phyloP scores from a whole-genome alignment of 2,329 filamentous ascomycete species.

The Monosporascus ibericus region DNA sequence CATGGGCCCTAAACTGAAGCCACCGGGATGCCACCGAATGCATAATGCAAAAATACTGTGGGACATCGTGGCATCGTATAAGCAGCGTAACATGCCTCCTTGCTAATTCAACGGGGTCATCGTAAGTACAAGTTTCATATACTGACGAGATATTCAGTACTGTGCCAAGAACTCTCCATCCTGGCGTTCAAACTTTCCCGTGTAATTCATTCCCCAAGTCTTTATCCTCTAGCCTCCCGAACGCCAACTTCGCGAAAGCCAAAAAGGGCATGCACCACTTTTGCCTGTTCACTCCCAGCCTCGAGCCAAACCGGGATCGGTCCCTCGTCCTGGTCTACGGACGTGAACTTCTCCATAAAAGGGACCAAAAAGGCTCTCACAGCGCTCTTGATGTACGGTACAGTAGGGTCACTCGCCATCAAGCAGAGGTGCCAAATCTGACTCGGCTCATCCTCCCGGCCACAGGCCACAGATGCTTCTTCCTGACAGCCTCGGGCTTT shows the following conservation, averaged over 20 bases:
- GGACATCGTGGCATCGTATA: too few species aligned
- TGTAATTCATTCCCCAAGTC: conserved; percentile 15
- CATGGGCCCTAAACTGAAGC: too few species aligned
- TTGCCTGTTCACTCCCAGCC: conserved; percentile 7
- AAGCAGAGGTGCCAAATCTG: conserved; percentile 14
- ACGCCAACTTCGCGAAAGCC: conserved; percentile 10
- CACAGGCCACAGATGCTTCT: conserved; percentile 4
- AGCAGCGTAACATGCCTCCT: too few species aligned
- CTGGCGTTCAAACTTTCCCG: not conserved
- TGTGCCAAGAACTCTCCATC: too few species aligned
- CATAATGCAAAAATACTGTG: too few species aligned
- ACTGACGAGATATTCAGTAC: too few species aligned
- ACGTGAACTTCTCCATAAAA: conserved; percentile 8
- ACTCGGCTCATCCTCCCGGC: conserved; percentile 8
- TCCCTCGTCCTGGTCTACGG: not conserved
- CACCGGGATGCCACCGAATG: too few species aligned
- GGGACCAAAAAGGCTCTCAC: conserved; percentile 13
- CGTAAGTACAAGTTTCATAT: too few species aligned
- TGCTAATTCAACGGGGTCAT: too few species aligned
- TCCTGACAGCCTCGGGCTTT: not conserved
- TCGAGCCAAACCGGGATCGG: conserved; percentile 14
- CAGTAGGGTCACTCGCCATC: conserved; percentile 12
- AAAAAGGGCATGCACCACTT: conserved; percentile 11
- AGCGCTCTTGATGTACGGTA: conserved; percentile 10
- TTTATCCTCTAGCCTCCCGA: conserved; percentile 5